phyloP scores from a whole-genome alignment of 805 yeast species.

The Phaffomyces thermotolerans region DNA sequence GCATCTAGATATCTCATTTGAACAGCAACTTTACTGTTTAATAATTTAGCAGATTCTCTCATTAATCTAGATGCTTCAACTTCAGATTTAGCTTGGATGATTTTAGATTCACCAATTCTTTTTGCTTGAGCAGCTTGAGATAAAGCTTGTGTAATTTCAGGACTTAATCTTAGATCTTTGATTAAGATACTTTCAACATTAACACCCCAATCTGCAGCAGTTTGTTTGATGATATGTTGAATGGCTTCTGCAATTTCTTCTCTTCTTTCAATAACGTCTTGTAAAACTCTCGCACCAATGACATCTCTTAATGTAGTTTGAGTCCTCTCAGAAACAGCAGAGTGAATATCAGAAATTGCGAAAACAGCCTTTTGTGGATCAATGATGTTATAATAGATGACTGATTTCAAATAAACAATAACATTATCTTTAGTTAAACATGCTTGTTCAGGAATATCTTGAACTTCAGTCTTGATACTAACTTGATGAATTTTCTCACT shows the following conservation, averaged over 20 bases:
- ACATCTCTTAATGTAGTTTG: conserved; percentile 71
- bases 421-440: conserved; percentile 72
- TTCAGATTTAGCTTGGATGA: conserved; percentile 68
- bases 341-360: conserved; percentile 45
- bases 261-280: conserved; percentile 66
- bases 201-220: conserved; percentile 68
- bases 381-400: conserved; percentile 56
- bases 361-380: conserved; percentile 63
- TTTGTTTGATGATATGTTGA: conserved; percentile 50
- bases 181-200: conserved; percentile 58
- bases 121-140: conserved; percentile 72
- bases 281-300: conserved; percentile 55
- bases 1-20: conserved; percentile 74
- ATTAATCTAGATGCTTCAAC: conserved; percentile 68
- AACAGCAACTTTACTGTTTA: conserved; percentile 70
- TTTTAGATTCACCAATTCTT: conserved; percentile 70
- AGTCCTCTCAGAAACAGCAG: conserved; percentile 57
- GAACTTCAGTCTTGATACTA: conserved; percentile 48
- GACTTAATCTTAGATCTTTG: conserved; percentile 54
- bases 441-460: conserved; percentile 58
- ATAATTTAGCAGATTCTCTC: conserved; percentile 73
- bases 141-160: conserved; percentile 49
- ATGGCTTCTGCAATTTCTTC: conserved; percentile 65
- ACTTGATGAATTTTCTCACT: conserved; percentile 47
- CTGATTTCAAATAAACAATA: conserved; percentile 53